Evolutionary conservation across 495 filamentous ascomycete species (phyloP).

Genomic region (Penicilliopsis zonata): DNA sequence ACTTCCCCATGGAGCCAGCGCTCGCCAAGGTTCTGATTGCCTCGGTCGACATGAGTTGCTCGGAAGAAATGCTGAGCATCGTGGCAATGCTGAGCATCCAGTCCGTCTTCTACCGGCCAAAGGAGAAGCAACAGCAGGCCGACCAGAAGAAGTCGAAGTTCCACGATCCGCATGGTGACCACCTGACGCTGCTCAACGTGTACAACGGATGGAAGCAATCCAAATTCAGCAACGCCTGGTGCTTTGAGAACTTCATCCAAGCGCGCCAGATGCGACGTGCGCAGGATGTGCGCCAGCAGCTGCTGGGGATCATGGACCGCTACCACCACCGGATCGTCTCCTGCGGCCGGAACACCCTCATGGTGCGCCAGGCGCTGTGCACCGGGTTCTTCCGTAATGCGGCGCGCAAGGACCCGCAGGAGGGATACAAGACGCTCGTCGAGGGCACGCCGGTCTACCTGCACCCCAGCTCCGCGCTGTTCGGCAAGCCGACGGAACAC

Average conservation of each 20-base stretch:
- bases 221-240: slow-evolving; percentile 79
- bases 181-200: slow-evolving; percentile 88
- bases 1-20: slow-evolving; percentile 88
- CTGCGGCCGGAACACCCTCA: slow-evolving; percentile 76
- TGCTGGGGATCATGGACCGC: slow-evolving; percentile 84
- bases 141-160: slow-evolving; percentile 98
- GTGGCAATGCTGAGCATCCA: slow-evolving; percentile 86
- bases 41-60: slow-evolving; percentile 76
- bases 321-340: slow-evolving; percentile 70
- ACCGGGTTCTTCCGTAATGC: slow-evolving; percentile 92
- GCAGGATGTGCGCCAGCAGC: slow-evolving; percentile 84
- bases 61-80: slow-evolving; percentile 87
- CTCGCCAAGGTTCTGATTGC: slow-evolving; percentile 84
- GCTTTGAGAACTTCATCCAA: slow-evolving; percentile 96
- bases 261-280: slow-evolving; percentile 75
- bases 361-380: slow-evolving; percentile 86
- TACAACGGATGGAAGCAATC: slow-evolving; percentile 89
- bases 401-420: slow-evolving; percentile 87
- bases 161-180: slow-evolving; percentile 89
- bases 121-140: slow-evolving; percentile 91
- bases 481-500: slow-evolving; percentile 91
- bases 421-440: slow-evolving; percentile 93
- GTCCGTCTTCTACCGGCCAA: slow-evolving; percentile 85
- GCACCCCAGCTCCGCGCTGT: slow-evolving; percentile 81
- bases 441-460: slow-evolving; percentile 92